Percentiles rank a stretch among this genome's conserved stretches.
Evolutionary conservation across 192 early-diverging fungal species (phyloP).

Genomic region (Rhizoclosmatium globosum): DNA sequence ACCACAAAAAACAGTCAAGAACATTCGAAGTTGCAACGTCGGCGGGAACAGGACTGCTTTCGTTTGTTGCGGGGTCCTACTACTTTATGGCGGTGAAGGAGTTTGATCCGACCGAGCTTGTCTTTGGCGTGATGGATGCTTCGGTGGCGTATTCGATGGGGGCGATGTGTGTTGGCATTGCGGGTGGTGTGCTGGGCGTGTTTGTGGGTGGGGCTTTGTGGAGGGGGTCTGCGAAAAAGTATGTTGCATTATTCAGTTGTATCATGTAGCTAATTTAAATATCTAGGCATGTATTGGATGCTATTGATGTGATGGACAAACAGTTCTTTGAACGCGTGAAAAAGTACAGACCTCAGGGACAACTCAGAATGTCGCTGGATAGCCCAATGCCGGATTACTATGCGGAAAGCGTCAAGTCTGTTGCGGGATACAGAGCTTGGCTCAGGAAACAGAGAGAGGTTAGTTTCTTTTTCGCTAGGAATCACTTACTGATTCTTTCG

Average conservation of each 20-base stretch:
- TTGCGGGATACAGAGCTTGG: slow-evolving; percentile 85
- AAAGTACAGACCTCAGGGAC: slow-evolving; percentile 48
- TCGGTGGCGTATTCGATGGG: slow-evolving; percentile 47
- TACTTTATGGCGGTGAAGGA: slow-evolving; percentile 59
- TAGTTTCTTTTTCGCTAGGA: neutral
- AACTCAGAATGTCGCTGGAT: slow-evolving; percentile 54
- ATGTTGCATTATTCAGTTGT: neutral
- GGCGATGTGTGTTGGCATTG: slow-evolving; percentile 38
- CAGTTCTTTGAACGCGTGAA: slow-evolving; percentile 57
- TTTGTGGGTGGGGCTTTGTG: slow-evolving; percentile 40
- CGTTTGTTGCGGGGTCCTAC: slow-evolving; percentile 43
- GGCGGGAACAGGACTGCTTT: slow-evolving; percentile 22
- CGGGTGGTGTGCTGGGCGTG: slow-evolving; percentile 38
- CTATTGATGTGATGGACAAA: slow-evolving; percentile 37
- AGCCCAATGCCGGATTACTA: slow-evolving; percentile 84
- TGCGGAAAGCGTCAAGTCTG: slow-evolving; percentile 89
- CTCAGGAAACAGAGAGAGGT: slow-evolving; percentile 75
- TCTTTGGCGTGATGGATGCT: slow-evolving; percentile 51
- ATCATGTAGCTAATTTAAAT: neutral
- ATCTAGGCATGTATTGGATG: slow-evolving; percentile 14
- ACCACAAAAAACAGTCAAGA: slow-evolving; percentile 39
- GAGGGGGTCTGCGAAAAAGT: slow-evolving; percentile 48
- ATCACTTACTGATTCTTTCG: neutral
- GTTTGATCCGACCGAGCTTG: slow-evolving; percentile 54
- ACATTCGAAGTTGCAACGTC: slow-evolving; percentile 44